Percentiles rank a stretch among this genome's conserved stretches.
Evolutionary conservation across 345 rosid genomes (phyloP).

Genomic region (Anastatica hierochuntica): DNA sequence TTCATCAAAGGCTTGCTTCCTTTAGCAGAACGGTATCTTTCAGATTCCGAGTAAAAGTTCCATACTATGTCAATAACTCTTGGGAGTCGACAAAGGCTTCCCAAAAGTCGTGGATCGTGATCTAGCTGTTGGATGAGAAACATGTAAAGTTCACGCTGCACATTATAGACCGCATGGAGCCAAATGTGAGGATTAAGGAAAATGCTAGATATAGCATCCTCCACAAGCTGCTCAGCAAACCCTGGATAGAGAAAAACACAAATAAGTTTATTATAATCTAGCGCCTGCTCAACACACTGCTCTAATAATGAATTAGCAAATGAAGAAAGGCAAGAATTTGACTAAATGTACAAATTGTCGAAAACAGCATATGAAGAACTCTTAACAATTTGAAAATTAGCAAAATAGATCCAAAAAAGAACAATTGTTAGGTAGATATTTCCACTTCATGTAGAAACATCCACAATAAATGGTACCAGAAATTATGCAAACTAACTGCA

Average conservation of each 20-base stretch:
- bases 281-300: not conserved
- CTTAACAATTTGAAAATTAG: too few species aligned
- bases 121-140: conserved; percentile 83
- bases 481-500: conserved; percentile 1
- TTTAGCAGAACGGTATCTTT: conserved; percentile 46
- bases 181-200: conserved; percentile 88
- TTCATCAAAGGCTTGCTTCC: conserved; percentile 77
- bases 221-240: conserved; percentile 64
- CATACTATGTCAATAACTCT: conserved; percentile 64
- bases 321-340: conserved; percentile 1
- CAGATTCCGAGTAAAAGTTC: conserved; percentile 78
- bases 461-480: conserved; percentile 1
- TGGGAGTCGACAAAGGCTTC: conserved; percentile 70
- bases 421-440: not conserved
- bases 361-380: not conserved
- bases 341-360: not conserved
- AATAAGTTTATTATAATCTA: not conserved
- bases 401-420: not conserved
- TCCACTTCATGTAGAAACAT: not conserved
- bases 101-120: conserved; percentile 69
- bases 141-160: conserved; percentile 93
- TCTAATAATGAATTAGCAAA: conserved; percentile 6
- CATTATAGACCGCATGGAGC: conserved; percentile 69
- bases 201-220: conserved; percentile 74
- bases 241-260: conserved; percentile 30